phyloP scores from a whole-genome alignment of 1,139 yeast species.

The Debaryomyces udenii region DNA sequence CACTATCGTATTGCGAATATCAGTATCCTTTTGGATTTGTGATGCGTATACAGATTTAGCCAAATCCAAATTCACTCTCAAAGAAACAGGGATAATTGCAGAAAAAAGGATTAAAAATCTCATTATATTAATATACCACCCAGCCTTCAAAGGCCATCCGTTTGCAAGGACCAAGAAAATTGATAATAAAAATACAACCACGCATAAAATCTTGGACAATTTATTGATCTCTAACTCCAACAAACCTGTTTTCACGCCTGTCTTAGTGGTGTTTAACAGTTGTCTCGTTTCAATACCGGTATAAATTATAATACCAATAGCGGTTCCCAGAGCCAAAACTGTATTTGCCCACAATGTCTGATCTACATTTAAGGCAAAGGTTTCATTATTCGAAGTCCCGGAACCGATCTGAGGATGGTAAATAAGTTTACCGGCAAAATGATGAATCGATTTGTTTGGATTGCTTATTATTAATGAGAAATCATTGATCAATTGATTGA shows the following conservation, averaged over 20 bases:
- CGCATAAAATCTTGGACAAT: slow-evolving; percentile 85
- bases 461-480: slow-evolving; percentile 67
- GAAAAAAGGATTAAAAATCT: slow-evolving; percentile 89
- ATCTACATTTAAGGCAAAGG: slow-evolving; percentile 77
- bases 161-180: slow-evolving; percentile 75
- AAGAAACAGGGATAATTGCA: slow-evolving; percentile 92
- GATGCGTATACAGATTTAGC: slow-evolving; percentile 96
- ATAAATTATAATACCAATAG: slow-evolving; percentile 83
- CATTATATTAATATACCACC: slow-evolving; percentile 90
- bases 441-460: slow-evolving; percentile 84
- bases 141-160: slow-evolving; percentile 63
- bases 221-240: slow-evolving; percentile 89
- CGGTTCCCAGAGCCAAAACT: slow-evolving; percentile 90
- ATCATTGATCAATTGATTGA: slow-evolving; percentile 33
- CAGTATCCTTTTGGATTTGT: slow-evolving; percentile 85
- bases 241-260: slow-evolving; percentile 90
- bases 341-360: slow-evolving; percentile 99
- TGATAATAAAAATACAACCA: slow-evolving; percentile 79
- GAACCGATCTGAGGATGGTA: slow-evolving; percentile 33
- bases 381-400: slow-evolving; percentile 41
- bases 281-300: slow-evolving; percentile 95
- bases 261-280: slow-evolving; percentile 85
- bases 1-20: slow-evolving; percentile 85
- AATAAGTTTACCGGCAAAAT: slow-evolving; percentile 72
- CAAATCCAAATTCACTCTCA: slow-evolving; percentile 90